Percentiles rank a stretch among this genome's conserved stretches.
These are phyloP conservation scores for Passiflora organensis DNA, from an alignment of 345 rosid genomes.

Conservation along the genomic window DNA sequence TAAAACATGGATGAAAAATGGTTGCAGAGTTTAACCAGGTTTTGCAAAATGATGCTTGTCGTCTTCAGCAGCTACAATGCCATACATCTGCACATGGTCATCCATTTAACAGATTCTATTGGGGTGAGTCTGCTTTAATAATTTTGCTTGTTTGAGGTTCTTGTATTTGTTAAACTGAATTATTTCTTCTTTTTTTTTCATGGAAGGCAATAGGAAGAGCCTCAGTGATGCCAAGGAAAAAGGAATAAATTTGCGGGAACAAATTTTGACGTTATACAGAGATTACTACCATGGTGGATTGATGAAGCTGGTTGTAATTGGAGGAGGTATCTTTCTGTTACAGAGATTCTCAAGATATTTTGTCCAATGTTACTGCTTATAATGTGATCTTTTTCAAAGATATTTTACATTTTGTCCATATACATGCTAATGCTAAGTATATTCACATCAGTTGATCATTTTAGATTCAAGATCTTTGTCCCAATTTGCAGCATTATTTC, in stretches of 20 bases:
- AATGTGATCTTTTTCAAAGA: too few relatives aligned
- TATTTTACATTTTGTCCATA: too few relatives aligned
- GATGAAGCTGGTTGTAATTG: conserved; percentile 95
- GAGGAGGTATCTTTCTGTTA: conserved; percentile 60
- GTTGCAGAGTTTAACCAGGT: conserved; percentile 84
- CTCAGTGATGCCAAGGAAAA: conserved; percentile 78
- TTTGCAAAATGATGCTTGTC: conserved; percentile 84
- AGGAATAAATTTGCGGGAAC: conserved; percentile 76
- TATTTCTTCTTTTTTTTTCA: conserved; percentile 16
- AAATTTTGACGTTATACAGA: conserved; percentile 55
- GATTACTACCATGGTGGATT: conserved; percentile 77
- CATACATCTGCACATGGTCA: conserved; percentile 64
- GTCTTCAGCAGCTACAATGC: conserved; percentile 94
- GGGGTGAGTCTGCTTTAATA: conserved; percentile 63
- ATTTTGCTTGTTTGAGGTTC: conserved; percentile 16
- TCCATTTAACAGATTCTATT: conserved; percentile 72
- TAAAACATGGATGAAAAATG: conserved; percentile 23
- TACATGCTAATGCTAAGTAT: not conserved
- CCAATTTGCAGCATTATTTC: too few relatives aligned
- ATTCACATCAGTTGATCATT: too few relatives aligned
- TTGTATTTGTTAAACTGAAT: conserved; percentile 12
- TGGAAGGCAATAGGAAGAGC: conserved; percentile 89
- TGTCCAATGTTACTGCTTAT: conserved; percentile 1
- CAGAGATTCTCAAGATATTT: conserved; percentile 8
- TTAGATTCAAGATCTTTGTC: too few relatives aligned